phyloP scores from a whole-genome alignment of 169 alveolate genomes.

The Cryptosporidium ryanae region DNA sequence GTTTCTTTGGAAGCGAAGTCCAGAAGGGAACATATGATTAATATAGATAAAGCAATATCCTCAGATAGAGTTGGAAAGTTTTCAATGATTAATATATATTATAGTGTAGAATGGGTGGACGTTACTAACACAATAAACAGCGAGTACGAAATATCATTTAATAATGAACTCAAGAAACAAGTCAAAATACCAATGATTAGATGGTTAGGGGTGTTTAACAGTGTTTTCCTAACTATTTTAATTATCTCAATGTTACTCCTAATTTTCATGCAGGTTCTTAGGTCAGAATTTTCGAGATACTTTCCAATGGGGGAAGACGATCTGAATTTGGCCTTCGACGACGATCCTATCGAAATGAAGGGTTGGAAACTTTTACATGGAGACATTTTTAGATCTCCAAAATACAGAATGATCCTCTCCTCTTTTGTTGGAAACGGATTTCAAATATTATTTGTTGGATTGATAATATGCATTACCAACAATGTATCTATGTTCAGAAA shows the following conservation, averaged over 20 bases:
- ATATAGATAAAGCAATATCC: constrained; percentile 25
- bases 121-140: constrained; percentile 2
- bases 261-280: constrained; percentile 59
- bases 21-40: constrained; percentile 26
- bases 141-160: not conserved
- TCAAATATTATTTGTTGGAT: constrained; percentile 51
- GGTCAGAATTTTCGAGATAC: constrained; percentile 65
- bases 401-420: constrained; percentile 66
- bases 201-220: constrained; percentile 71
- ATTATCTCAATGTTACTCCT: constrained; percentile 48
- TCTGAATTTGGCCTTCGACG: constrained; percentile 57
- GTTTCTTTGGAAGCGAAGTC: constrained; percentile 37
- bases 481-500: constrained; percentile 58
- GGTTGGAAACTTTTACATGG: constrained; percentile 73
- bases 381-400: constrained; percentile 70
- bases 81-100: constrained; percentile 24
- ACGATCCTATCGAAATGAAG: constrained; percentile 72
- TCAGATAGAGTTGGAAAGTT: not conserved
- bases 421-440: constrained; percentile 66
- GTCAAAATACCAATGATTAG: constrained; percentile 39
- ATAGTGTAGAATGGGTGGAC: constrained; percentile 65
- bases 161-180: not conserved
- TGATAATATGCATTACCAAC: constrained; percentile 46
- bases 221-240: constrained; percentile 23
- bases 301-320: constrained; percentile 73